Evolutionary conservation across 371 early-diverging fungal genomes (phyloP).

Genomic region (Mortierella sp.): DNA sequence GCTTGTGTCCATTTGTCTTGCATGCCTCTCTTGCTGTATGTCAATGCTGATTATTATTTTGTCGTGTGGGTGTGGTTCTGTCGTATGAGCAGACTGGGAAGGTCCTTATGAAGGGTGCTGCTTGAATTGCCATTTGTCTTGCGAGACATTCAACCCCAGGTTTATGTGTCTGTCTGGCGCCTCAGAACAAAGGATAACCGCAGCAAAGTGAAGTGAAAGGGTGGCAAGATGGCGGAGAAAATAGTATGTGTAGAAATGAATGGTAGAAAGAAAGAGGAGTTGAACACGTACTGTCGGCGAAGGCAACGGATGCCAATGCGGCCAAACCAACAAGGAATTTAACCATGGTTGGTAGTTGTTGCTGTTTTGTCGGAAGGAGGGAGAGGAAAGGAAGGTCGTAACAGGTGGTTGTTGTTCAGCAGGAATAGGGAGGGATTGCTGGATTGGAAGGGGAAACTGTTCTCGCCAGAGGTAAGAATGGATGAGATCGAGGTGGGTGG

Average conservation of each 20-base stretch:
- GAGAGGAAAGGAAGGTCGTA: neutral
- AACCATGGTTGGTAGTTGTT: constrained; percentile 29
- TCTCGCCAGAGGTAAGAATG: neutral
- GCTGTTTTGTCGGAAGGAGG: neutral
- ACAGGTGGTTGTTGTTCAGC: neutral
- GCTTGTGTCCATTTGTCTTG: neutral
- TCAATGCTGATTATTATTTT: no score
- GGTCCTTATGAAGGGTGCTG: no score
- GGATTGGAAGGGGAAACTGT: constrained; percentile 10
- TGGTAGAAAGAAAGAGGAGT: neutral
- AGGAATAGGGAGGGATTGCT: neutral
- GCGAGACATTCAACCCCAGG: neutral
- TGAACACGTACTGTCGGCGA: constrained; percentile 48
- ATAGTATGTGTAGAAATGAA: neutral
- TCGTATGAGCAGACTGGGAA: neutral
- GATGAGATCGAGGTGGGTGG: neutral
- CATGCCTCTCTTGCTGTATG: neutral
- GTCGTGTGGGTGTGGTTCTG: neutral
- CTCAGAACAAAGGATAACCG: neutral
- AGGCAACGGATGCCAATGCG: constrained; percentile 40
- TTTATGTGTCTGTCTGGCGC: neutral
- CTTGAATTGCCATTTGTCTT: neutral
- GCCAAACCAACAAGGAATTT: constrained; percentile 37
- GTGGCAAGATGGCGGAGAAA: neutral
- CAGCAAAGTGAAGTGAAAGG: neutral